Base-by-base conservation (phyloP, 2,329 filamentous ascomycete genomes). In the Ceratocystis cubensis region DNA sequence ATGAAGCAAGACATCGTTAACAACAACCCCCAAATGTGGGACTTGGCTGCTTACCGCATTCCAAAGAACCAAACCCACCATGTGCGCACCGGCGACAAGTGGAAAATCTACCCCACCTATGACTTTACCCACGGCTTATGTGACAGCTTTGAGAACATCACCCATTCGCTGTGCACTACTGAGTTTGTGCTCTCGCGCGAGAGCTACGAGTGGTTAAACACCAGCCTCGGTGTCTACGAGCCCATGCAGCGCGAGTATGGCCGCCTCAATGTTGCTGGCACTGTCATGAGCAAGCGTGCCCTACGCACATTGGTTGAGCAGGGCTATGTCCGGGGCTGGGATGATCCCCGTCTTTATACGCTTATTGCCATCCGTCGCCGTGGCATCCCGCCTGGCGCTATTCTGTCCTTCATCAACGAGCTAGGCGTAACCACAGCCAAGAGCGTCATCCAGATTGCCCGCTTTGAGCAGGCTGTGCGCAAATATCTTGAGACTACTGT, bases 11-110 rank as follows among this genome's bases (percentile, higher is more conserved):
- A 91, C 70, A 89, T 90, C 69, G 83, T 84, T 63, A 87, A 88
- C 71, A 87, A 88, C 37, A 96, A 96, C 74, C 91, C 92, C 5
- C 90, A 96, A 76, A 92, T 96, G 89, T 96, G 93, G 93, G 93
- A 97, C 79, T 78, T 96, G 65, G 89, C 89, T 1, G 93, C 93
- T 17, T 97, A 96, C 76, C 85, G 93, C 69, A 87, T 97, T 66
- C 82, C 91, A 69, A 83, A 88, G 72, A 85, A 89, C 53, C 77
- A 83, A 67, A 80, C 80, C 69, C 81, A 85, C 56, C 91, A 96
- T 74, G 85, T 90, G 75, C 84, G 89, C 45, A 96, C 92, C 0
- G 90, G 89, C 37, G 79, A 83, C 70, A 85, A 88, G 73, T 97
- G 92, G 91, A 88, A 86, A 75, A 96, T 96, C 69, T 96, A 96